These are phyloP conservation scores for Gentiana straminea DNA, from an alignment of 257 asterid genomes.

Conservation along the genomic window DNA sequence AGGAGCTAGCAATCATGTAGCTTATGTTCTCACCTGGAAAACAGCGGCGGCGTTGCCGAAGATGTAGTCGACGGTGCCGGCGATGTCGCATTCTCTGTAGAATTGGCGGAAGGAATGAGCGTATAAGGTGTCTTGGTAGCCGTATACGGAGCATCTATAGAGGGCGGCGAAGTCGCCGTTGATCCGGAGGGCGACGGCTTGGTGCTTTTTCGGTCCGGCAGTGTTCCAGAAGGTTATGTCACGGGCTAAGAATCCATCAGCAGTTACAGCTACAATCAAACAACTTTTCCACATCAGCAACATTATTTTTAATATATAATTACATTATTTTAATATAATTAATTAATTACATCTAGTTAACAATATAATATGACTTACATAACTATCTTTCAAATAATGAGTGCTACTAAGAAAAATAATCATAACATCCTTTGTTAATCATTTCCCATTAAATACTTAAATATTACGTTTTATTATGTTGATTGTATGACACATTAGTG, in stretches of 20 bases:
- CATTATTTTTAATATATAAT: no score
- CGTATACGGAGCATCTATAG: constrained; percentile 48
- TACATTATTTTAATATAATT: no score
- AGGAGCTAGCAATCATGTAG: no score
- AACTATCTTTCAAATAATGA: no score
- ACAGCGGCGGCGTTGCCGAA: constrained; percentile 83
- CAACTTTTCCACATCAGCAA: not conserved
- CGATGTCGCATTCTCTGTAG: constrained; percentile 73
- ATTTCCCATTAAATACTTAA: no score
- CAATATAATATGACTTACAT: no score
- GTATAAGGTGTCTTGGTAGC: constrained; percentile 73
- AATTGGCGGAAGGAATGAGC: constrained; percentile 77
- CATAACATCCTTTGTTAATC: no score
- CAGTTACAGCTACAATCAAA: constrained; percentile 53
- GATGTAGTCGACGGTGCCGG: constrained; percentile 79
- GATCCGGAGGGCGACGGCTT: constrained; percentile 83
- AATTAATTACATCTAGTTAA: no score
- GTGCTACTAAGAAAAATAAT: no score
- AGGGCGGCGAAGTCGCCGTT: constrained; percentile 63
- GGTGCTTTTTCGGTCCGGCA: constrained; percentile 75
- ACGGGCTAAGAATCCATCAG: constrained; percentile 78
- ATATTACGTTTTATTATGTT: no score
- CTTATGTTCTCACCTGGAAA: constrained; percentile 24
- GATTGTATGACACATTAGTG: no score
- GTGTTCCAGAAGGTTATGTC: constrained; percentile 69